Evolutionary conservation across 2,329 filamentous ascomycete species (phyloP).

Genomic region (Aspergillus udagawae): DNA sequence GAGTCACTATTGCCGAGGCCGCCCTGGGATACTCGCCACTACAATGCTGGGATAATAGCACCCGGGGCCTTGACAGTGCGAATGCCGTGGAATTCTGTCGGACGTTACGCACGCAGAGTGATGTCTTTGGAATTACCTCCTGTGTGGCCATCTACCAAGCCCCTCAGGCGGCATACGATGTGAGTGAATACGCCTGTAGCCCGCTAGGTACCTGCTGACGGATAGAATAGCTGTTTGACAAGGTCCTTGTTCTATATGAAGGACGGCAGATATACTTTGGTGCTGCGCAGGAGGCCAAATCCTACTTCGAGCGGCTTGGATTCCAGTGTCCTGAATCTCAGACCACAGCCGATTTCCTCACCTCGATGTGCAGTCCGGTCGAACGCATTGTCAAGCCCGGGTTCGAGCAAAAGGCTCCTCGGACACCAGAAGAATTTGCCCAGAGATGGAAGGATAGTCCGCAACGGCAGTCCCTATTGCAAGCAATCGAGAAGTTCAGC

Average conservation of each 20-base stretch:
- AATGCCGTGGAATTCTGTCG: conserved; percentile 51
- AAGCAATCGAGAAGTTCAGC: conserved; percentile 31
- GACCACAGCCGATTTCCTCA: conserved; percentile 65
- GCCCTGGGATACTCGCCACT: conserved; percentile 38
- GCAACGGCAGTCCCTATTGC: conserved; percentile 35
- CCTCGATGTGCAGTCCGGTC: conserved; percentile 59
- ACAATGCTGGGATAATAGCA: conserved; percentile 39
- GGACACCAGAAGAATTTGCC: conserved; percentile 65
- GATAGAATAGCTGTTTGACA: conserved; percentile 54
- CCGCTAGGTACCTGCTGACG: neutral
- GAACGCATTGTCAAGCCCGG: conserved; percentile 55
- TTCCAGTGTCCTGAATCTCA: conserved; percentile 63
- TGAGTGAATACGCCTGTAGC: neutral
- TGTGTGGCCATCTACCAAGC: conserved; percentile 50
- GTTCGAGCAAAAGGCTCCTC: conserved; percentile 58
- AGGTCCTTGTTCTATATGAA: conserved; percentile 64
- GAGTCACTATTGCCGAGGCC: conserved; percentile 53
- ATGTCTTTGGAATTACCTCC: conserved; percentile 41
- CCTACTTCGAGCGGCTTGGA: conserved; percentile 63
- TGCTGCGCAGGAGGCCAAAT: conserved; percentile 52
- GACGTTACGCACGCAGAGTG: conserved; percentile 41
- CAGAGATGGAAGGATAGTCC: conserved; percentile 49
- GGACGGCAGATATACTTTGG: conserved; percentile 72
- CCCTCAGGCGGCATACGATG: conserved; percentile 33
- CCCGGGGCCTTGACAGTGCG: conserved; percentile 44